Conservation (phyloP, 179 eudicot genomes). For the Amaranthus tricolor region DNA sequence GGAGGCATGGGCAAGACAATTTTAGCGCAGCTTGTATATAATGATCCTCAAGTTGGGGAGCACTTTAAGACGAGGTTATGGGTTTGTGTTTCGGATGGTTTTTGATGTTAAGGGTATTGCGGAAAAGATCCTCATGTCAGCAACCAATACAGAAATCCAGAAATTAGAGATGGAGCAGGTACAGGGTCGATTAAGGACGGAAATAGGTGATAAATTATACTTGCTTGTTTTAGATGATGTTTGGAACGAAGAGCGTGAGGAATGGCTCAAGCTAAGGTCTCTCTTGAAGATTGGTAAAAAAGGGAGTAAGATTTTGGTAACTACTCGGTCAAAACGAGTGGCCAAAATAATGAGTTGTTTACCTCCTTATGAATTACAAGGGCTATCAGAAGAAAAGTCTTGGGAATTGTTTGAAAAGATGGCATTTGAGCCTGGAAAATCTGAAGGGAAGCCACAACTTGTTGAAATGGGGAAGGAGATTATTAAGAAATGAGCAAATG, state of each 20-base stretch:
- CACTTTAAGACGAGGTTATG: neutral
- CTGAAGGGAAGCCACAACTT: constrained; percentile 1
- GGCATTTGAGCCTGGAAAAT: constrained; percentile 15
- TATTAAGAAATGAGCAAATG: constrained; percentile 21
- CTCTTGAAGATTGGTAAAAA: constrained; percentile 19
- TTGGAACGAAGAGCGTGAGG: constrained; percentile 22
- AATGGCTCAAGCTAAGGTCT: constrained; percentile 23
- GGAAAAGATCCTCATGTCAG: neutral
- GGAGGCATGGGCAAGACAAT: constrained; percentile 1
- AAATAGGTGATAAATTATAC: constrained; percentile 16
- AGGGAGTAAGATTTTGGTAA: constrained; percentile 32
- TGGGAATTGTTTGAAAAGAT: constrained; percentile 15
- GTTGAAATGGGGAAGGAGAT: neutral
- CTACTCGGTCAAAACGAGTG: constrained; percentile 29
- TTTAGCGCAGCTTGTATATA: neutral
- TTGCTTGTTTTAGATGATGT: constrained; percentile 34
- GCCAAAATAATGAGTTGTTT: constrained; percentile 14
- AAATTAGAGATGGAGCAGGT: constrained; percentile 17
- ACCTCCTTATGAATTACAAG: constrained; percentile 10
- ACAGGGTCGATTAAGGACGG: constrained; percentile 8
- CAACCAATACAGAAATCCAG: neutral
- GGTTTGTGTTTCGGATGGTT: neutral
- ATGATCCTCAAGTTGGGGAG: neutral
- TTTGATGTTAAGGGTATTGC: constrained; percentile 16
- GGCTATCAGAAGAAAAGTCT: constrained; percentile 22